These are phyloP conservation scores for Dissophora ornata DNA, from an alignment of 192 early-diverging fungal species.

Conservation along the genomic window DNA sequence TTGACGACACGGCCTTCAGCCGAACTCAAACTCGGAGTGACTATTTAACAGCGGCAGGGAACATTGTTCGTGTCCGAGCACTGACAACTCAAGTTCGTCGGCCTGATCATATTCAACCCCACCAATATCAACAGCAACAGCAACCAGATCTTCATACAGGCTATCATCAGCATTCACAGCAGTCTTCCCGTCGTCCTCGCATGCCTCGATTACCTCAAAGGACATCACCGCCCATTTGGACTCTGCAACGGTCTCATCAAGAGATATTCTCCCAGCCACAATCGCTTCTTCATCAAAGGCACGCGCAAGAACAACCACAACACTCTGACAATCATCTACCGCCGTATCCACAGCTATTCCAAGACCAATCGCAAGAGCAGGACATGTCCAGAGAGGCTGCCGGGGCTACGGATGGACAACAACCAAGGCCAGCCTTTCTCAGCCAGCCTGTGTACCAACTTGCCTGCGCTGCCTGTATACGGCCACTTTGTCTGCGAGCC, in stretches of 20 bases:
- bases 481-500: conserved; percentile 36
- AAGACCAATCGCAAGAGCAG: background rate
- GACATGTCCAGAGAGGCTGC: background rate
- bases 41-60: no score
- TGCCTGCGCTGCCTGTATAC: conserved; percentile 43
- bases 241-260: background rate
- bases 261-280: background rate
- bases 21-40: no score
- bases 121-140: background rate
- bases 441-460: conserved; percentile 52
- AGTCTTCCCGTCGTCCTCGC: background rate
- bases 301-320: conserved; percentile 4
- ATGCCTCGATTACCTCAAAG: background rate
- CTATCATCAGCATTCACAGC: background rate
- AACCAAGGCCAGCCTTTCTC: conserved; percentile 30
- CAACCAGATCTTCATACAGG: conserved; percentile 6
- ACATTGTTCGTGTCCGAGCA: no score
- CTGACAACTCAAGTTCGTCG: no score
- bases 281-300: background rate
- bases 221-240: background rate
- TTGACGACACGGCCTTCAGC: no score
- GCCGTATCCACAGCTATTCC: background rate
- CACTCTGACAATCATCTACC: background rate
- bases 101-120: no score
- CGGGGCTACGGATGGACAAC: background rate